phyloP scores from a whole-genome alignment of 2,329 filamentous ascomycete species.

The Arthroderma sp. region DNA sequence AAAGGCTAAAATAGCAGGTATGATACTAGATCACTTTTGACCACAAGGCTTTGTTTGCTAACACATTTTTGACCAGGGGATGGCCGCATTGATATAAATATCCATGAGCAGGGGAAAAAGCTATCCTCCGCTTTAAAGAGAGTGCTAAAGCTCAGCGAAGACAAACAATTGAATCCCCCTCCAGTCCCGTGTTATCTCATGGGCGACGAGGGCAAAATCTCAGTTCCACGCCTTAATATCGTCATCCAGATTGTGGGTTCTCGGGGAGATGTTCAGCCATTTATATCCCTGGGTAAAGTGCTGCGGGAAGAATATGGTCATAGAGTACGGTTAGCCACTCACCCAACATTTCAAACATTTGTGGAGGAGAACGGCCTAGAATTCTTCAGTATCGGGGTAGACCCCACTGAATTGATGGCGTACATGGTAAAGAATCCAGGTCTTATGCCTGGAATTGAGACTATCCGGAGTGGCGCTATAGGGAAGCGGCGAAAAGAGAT shows the following conservation, averaged over 20 bases:
- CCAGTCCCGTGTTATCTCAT: conserved; percentile 52
- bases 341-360: conserved; percentile 54
- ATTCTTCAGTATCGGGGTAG: conserved; percentile 65
- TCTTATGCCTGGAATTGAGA: conserved; percentile 69
- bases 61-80: conserved; percentile 38
- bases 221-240: conserved; percentile 50
- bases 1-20: conserved; percentile 46
- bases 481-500: conserved; percentile 62
- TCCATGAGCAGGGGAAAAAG: conserved; percentile 55
- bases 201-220: conserved; percentile 48
- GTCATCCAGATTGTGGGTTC: conserved; percentile 66
- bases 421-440: conserved; percentile 88
- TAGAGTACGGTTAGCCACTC: conserved; percentile 60
- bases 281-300: conserved; percentile 54
- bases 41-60: too few species aligned
- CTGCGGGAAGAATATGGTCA: conserved; percentile 55
- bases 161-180: conserved; percentile 18
- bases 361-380: conserved; percentile 59
- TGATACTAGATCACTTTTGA: not conserved
- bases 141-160: conserved; percentile 40
- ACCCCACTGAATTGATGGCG: conserved; percentile 64
- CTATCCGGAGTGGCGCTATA: conserved; percentile 63
- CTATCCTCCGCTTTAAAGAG: conserved; percentile 56
- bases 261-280: conserved; percentile 63
- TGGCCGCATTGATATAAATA: conserved; percentile 67